phyloP scores from a whole-genome alignment of 257 asterid genomes.

The Solanum piurae region DNA sequence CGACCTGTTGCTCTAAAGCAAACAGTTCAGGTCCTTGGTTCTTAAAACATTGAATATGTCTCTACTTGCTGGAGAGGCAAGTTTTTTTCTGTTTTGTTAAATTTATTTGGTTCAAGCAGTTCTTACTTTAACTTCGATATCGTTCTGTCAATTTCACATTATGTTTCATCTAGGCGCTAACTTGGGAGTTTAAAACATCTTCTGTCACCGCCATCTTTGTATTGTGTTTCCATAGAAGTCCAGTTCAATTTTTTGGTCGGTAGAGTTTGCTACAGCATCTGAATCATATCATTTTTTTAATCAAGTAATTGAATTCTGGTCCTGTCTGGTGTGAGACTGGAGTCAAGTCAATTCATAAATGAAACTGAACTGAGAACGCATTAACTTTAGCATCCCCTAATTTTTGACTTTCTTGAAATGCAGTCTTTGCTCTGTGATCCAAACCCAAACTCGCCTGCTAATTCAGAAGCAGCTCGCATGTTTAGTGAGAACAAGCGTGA shows the following conservation, averaged over 20 bases:
- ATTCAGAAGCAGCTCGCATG: slow-evolving; percentile 84
- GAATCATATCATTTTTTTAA: neutral
- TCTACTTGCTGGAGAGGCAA: neutral
- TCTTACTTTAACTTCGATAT: neutral
- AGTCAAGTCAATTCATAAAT: neutral
- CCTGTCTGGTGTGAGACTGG: neutral
- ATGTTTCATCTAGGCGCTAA: neutral
- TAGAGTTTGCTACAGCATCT: neutral
- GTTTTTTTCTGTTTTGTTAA: neutral
- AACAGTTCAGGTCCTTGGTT: neutral
- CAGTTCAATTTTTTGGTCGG: neutral
- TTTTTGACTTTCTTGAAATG: neutral
- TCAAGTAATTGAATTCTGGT: neutral
- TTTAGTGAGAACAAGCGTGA: slow-evolving; percentile 87
- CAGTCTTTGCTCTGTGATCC: slow-evolving; percentile 90
- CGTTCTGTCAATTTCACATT: neutral
- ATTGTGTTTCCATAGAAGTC: no score
- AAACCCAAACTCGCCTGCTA: slow-evolving; percentile 88
- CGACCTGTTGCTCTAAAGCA: neutral
- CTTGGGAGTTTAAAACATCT: neutral
- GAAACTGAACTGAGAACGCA: neutral
- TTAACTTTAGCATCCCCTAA: neutral
- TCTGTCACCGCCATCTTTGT: no score
- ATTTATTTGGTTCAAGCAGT: neutral
- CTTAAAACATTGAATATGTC: neutral